Base-by-base conservation (phyloP, 2,329 filamentous ascomycete species). In the Aspergillus terreus region DNA sequence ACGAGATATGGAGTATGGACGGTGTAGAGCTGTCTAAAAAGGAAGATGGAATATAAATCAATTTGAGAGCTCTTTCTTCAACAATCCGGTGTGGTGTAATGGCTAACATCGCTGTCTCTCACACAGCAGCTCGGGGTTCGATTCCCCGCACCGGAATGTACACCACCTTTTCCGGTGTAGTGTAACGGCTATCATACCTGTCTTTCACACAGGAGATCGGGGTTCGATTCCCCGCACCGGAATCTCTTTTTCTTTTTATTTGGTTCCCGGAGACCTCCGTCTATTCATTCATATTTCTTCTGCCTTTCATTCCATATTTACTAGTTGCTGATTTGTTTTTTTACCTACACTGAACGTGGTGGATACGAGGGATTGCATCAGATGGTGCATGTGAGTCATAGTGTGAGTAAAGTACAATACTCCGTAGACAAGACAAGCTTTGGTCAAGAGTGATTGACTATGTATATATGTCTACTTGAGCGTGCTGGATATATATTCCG, bases 51-150 rank as follows among this genome's bases (percentile, higher is more conserved):
- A 38, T n/a, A 9, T 38, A 38, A 6, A 17, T 38, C 35, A 17
- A 38, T 4, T 15, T 15, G 3, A 12, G 15, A 14, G 4, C 15
- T 1, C 17, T 6, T 21, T n/a, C 38, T 9, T 17, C 46, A 47
- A 32, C 21, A 38, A 30, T 54, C 52, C 52, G 52, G 49, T 54
- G 36, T 54, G 49, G 52, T 54, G 52, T 54, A 54, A 52, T 52
- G 52, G 52, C 40, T 52, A 54, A 52, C 52, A 54, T 54, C 50
- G 49, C 50, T 44, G 52, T 49, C 52, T 54, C 50, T 54, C 52
- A 54, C 52, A 49, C 52, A 44, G 50, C 49, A 54, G 52, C 50
- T 52, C 52, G 52, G 52, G 52, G 52, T 54, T 54, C 52, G 52
- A 54, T 54, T 54, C 52, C 52, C 52, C 52, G 52, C 38, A 51